These are phyloP conservation scores for Castanospermum australe DNA, from an alignment of 306 rosid species.

Conservation along the genomic window DNA sequence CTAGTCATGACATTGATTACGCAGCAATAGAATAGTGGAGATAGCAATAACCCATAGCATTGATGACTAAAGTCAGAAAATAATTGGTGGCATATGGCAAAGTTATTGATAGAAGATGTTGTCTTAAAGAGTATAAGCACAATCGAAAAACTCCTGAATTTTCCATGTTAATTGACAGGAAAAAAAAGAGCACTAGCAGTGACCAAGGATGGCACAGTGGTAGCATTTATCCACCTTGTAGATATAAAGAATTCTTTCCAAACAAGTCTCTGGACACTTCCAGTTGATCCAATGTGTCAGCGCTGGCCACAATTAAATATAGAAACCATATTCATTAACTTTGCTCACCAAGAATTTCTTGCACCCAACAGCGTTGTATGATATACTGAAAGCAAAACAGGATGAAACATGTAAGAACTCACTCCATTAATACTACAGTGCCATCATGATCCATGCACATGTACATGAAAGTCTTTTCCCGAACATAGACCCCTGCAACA, in stretches of 20 bases:
- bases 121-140: neutral
- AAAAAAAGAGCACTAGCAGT: constrained; percentile 23
- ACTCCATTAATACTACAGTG: constrained; percentile 83
- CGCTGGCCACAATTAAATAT: constrained; percentile 47
- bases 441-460: constrained; percentile 93
- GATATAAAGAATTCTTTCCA: constrained; percentile 60
- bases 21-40: neutral
- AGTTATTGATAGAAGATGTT: constrained; percentile 12
- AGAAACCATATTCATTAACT: constrained; percentile 25
- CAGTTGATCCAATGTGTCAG: constrained; percentile 75
- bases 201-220: neutral
- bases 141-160: neutral
- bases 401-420: constrained; percentile 42
- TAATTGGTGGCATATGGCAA: neutral
- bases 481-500: constrained; percentile 69
- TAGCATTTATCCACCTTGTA: constrained; percentile 50
- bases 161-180: neutral
- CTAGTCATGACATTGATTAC: constrained; percentile 20
- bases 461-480: constrained; percentile 60
- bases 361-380: neutral
- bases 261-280: constrained; percentile 81
- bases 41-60: neutral
- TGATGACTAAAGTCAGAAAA: constrained; percentile 8
- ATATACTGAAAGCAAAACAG: neutral
- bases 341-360: constrained; percentile 1